Evolutionary conservation across 768 basidiomycete genomes (phyloP).

Genomic region (Sporobolomyces phaffii): DNA sequence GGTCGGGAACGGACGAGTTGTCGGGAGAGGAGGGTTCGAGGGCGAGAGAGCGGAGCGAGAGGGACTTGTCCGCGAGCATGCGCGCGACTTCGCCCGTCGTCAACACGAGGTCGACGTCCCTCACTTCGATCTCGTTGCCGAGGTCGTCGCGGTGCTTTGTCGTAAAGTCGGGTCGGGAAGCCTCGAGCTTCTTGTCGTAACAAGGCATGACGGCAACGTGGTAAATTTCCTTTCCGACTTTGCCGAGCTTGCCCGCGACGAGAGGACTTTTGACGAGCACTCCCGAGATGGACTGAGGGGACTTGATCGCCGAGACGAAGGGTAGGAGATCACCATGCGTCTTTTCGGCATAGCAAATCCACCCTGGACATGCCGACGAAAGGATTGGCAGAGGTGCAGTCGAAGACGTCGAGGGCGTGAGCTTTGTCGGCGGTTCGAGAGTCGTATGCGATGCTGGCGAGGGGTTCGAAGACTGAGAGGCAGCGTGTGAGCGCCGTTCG

Average conservation of each 20-base stretch:
- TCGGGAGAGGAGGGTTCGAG: constrained; percentile 50
- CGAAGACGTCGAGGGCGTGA: constrained; percentile 13
- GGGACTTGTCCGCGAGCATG: constrained; percentile 72
- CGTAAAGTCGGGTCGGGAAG: constrained; percentile 88
- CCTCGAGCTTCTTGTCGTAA: constrained; percentile 99
- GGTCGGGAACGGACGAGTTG: not conserved
- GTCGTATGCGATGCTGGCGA: constrained; percentile 1
- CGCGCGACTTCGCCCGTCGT: constrained; percentile 90
- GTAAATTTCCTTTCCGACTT: constrained; percentile 78
- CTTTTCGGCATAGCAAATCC: constrained; percentile 99
- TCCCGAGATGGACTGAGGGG: constrained; percentile 91
- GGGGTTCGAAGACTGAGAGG: constrained; percentile 5
- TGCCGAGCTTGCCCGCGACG: constrained; percentile 62
- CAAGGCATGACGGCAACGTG: constrained; percentile 99
- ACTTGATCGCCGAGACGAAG: constrained; percentile 79
- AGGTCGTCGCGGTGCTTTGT: constrained; percentile 45
- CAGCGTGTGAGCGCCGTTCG: constrained; percentile 55
- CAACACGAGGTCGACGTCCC: constrained; percentile 94
- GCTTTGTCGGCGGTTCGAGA: constrained; percentile 21
- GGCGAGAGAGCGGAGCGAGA: constrained; percentile 64
- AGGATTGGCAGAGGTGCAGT: constrained; percentile 68
- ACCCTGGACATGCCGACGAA: constrained; percentile 93
- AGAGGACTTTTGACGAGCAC: constrained; percentile 76
- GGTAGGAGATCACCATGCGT: constrained; percentile 89
- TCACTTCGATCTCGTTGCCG: constrained; percentile 60